Base-by-base conservation (phyloP, 2,329 filamentous ascomycete genomes). In the Botrytis squamosa region DNA sequence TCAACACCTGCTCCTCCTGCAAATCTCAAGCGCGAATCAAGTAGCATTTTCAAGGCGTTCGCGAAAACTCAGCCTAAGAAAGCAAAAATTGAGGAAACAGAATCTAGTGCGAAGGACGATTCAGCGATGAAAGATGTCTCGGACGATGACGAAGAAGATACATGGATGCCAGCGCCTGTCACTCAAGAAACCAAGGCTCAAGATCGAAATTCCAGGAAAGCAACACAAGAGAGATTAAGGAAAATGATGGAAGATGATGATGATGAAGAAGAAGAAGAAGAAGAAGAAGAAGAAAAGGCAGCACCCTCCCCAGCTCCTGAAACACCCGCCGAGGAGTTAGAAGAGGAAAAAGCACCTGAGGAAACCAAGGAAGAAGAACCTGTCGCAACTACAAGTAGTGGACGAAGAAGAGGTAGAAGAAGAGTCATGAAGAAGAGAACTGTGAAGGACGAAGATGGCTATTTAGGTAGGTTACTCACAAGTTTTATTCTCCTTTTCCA, bases 351-450 rank as follows among this genome's bases (percentile, higher is more conserved):
- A 18, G 40, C 60, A n/a, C 82, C 85, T n/a, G 82, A 84, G 69
- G 84, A 88, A 71, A 82, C 84, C 2, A 71, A 76, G 38, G 72
- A 74, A 29, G 74, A 75, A 38, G 75, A 77, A 64, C 82, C 82
- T 74, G 83, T 88, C 9, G 83, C 91, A 10, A 87, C 86, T 1
- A 83, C 87, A 2, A 83, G 85, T 75, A 89, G 87, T 73, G 92
- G 92, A 0, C 88, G 94, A 57, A 87, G 93, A 74, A 89, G 94
- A 76, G 94, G 93, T 46, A 91, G 89, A 81, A 88, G 95, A 77
- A 89, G 91, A 78, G 89, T 98, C 12, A 93, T 93, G 89, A 94
- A 93, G 84, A 97, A 97, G 86, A 93, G 92, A 85, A 94, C 92
- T 63, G 88, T 92, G 72, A 91, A 94, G 81, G 95, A 98, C 77